phyloP scores from a whole-genome alignment of 2,329 filamentous ascomycete species.

The Neoascochyta sp. region DNA sequence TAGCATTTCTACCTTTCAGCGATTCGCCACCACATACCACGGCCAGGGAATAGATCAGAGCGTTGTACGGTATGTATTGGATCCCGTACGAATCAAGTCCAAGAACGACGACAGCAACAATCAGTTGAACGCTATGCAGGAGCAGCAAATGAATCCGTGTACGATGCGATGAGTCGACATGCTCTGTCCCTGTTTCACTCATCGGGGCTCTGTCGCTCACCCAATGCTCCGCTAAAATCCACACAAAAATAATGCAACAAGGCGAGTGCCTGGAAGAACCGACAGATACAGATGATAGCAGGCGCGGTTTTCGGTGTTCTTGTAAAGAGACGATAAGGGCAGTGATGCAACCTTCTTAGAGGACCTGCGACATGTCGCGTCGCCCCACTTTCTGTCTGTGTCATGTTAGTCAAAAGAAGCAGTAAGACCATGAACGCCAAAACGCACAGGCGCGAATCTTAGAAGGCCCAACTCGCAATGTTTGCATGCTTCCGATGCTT shows the following conservation, averaged over 20 bases:
- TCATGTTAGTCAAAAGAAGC: constrained; percentile 5
- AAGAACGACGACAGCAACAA: constrained; percentile 47
- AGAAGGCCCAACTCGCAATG: no score
- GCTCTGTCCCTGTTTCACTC: constrained; percentile 3
- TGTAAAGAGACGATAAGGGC: constrained; percentile 5
- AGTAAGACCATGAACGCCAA: constrained; percentile 6
- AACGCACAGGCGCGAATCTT: no score
- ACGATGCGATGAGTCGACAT: not conserved
- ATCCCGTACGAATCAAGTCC: constrained; percentile 49
- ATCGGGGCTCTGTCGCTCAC: no score
- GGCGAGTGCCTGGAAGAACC: no score
- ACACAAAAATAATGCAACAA: not conserved
- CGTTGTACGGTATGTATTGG: constrained; percentile 42
- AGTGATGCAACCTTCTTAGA: constrained; percentile 6
- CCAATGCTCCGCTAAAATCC: no score
- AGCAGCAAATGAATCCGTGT: constrained; percentile 12
- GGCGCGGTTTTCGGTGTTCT: constrained; percentile 5
- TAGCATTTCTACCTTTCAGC: not conserved
- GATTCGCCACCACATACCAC: constrained; percentile 9
- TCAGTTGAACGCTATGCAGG: constrained; percentile 22
- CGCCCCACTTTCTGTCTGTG: constrained; percentile 8
- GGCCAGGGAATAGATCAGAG: constrained; percentile 20
- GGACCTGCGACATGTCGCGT: constrained; percentile 2
- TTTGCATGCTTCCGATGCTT: no score
- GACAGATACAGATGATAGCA: constrained; percentile 4